Evolutionary conservation across 2,329 filamentous ascomycete species (phyloP).

Genomic region (Myriosclerotinia duriaeana): DNA sequence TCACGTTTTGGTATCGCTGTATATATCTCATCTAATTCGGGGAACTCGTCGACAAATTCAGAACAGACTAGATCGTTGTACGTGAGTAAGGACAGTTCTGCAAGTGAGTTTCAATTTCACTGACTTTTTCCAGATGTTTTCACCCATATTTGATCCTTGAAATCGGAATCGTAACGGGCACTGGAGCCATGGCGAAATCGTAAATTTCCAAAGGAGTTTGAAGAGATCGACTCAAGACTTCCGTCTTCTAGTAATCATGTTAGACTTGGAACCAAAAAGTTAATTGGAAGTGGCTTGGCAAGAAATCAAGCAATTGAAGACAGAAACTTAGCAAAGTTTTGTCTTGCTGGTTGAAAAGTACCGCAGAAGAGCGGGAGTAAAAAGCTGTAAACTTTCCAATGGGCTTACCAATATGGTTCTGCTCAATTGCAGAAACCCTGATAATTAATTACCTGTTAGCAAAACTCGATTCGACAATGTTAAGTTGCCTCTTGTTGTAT

Average conservation of each 20-base stretch:
- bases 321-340: not conserved
- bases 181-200: slow-evolving; percentile 41
- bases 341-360: not conserved
- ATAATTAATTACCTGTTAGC: not conserved
- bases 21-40: slow-evolving; percentile 32
- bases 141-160: slow-evolving; percentile 42
- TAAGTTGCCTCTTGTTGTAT: not conserved
- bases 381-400: not conserved
- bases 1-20: slow-evolving; percentile 17
- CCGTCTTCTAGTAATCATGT: slow-evolving; percentile 14
- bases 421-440: slow-evolving; percentile 20
- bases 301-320: not conserved
- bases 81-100: not conserved
- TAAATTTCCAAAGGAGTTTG: slow-evolving; percentile 23
- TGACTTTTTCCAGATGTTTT: slow-evolving; percentile 36
- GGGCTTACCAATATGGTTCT: slow-evolving; percentile 17
- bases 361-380: not conserved
- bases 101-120: not conserved
- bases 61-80: slow-evolving; percentile 27
- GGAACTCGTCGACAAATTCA: slow-evolving; percentile 31
- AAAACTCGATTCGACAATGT: not conserved
- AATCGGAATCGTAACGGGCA: slow-evolving; percentile 40
- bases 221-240: not conserved
- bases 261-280: not conserved
- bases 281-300: not conserved